phyloP scores from a whole-genome alignment of 2,329 filamentous ascomycete species.

The Oidium heveae region DNA sequence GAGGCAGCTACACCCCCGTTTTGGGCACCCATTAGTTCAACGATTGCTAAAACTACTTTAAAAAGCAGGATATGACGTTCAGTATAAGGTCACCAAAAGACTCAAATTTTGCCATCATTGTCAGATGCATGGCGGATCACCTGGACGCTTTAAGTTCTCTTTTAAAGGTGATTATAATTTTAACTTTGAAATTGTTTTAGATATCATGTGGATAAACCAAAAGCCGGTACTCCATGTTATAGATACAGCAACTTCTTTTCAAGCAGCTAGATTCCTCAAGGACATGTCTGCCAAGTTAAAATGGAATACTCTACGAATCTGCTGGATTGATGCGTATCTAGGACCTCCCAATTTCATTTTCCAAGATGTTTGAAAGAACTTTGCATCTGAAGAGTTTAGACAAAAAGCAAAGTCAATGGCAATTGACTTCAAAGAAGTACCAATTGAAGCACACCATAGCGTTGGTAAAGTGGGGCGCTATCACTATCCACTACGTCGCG shows the following conservation, averaged over 20 bases:
- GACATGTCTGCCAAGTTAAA: neutral
- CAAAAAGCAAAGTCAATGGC: neutral
- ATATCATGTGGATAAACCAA: conserved; percentile 1
- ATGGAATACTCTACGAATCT: neutral
- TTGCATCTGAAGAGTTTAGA: neutral
- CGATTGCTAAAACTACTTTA: too few species aligned
- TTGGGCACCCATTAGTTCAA: too few species aligned
- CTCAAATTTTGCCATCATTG: neutral
- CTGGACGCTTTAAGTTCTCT: neutral
- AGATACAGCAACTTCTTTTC: neutral
- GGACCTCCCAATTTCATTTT: neutral
- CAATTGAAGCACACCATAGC: neutral
- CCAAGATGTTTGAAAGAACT: neutral
- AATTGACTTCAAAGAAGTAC: neutral
- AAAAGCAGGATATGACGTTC: too few species aligned
- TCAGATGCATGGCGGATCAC: neutral
- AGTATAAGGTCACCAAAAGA: too few species aligned
- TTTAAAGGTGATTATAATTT: neutral
- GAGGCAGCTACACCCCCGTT: too few species aligned
- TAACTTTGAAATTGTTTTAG: neutral
- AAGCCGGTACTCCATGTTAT: conserved; percentile 1
- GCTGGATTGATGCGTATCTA: neutral
- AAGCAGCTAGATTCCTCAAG: conserved; percentile 1
- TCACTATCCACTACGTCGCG: neutral
- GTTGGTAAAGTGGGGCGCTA: neutral